Percentiles rank a stretch among this genome's conserved stretches.
Evolutionary conservation across 164 flowering plant genomes (phyloP).

Genomic region (Dillenia suffruticosa): DNA sequence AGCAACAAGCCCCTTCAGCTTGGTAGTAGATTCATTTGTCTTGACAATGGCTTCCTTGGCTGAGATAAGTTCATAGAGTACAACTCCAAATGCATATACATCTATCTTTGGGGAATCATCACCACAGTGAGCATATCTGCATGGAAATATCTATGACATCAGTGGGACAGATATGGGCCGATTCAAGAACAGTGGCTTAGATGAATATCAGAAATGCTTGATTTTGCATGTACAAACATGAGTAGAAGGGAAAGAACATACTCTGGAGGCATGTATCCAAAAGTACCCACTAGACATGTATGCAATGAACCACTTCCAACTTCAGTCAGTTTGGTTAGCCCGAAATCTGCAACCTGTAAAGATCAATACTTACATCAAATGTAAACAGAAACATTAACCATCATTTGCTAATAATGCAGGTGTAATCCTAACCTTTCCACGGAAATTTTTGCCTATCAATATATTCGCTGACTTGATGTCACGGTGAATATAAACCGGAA

Average conservation of each 20-base stretch:
- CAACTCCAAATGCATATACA: conserved; percentile 95
- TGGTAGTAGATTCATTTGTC: conserved; percentile 35
- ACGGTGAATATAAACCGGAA: conserved; percentile 91
- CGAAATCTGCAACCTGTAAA: conserved; percentile 91
- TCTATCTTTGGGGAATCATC: conserved; percentile 87
- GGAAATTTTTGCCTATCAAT: conserved; percentile 84
- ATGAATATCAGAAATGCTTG: no score
- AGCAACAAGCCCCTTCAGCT: conserved; percentile 72
- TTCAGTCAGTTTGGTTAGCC: conserved; percentile 80
- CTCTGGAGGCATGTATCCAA: conserved; percentile 99
- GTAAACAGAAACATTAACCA: neutral
- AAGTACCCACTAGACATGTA: conserved; percentile 89
- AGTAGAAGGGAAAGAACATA: conserved; percentile 29
- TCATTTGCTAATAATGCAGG: neutral
- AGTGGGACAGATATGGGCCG: no score
- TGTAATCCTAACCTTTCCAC: conserved; percentile 61
- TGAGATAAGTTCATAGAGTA: conserved; percentile 80
- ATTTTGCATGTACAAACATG: no score
- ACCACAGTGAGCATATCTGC: conserved; percentile 85
- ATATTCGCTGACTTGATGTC: conserved; percentile 96
- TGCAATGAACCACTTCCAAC: conserved; percentile 59
- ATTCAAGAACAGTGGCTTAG: no score
- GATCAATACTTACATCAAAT: neutral
- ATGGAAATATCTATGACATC: neutral
- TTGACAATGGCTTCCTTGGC: conserved; percentile 78